Conservation (phyloP, 164 flowering plant genomes). For the Magnolia kwangsiensis region DNA sequence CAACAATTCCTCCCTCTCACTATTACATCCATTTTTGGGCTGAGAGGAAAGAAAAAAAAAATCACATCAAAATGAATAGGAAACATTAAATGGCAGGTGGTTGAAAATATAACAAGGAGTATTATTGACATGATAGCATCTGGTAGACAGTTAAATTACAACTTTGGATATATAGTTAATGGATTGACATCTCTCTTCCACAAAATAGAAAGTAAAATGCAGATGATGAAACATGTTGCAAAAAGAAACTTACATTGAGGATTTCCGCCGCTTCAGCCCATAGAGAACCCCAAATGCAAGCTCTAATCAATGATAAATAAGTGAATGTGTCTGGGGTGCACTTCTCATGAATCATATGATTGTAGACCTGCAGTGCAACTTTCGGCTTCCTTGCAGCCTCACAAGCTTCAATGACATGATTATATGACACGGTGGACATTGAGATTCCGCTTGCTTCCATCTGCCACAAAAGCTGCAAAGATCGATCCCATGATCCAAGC, state of each 20-base stretch:
- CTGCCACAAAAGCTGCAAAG: conserved; percentile 79
- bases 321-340: conserved; percentile 73
- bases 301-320: conserved; percentile 61
- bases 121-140: too few relatives aligned
- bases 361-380: conserved; percentile 73
- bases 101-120: too few relatives aligned
- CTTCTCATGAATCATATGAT: conserved; percentile 67
- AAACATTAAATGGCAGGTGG: too few relatives aligned
- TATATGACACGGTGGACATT: conserved; percentile 58
- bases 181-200: too few relatives aligned
- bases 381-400: conserved; percentile 77
- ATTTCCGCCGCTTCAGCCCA: conserved; percentile 69
- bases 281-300: conserved; percentile 79
- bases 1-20: too few relatives aligned
- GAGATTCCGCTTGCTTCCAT: conserved; percentile 64
- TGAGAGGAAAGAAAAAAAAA: too few relatives aligned
- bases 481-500: conserved; percentile 71
- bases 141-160: too few relatives aligned
- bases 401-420: conserved; percentile 74
- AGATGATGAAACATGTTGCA: not conserved
- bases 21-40: too few relatives aligned
- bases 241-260: conserved; percentile 48
- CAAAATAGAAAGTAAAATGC: not conserved
- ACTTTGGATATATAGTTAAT: too few relatives aligned
- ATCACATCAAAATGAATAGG: too few relatives aligned